Base-by-base conservation (phyloP, 176 grass and related monocot species). In the Carex scoparia region DNA sequence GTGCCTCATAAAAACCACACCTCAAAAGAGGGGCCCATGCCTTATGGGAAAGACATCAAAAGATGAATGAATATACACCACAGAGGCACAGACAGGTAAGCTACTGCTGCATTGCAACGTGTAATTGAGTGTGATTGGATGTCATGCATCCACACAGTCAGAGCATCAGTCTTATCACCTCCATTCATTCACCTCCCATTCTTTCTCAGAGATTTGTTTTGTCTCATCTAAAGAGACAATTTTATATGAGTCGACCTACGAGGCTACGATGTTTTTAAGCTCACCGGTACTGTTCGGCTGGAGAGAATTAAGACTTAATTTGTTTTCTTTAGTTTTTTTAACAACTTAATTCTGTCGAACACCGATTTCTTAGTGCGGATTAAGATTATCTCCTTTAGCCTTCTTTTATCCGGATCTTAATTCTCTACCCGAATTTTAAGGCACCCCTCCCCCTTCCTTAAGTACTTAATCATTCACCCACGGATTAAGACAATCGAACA, bases 1-100 rank as follows among this genome's bases (percentile, higher is more conserved):
- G 80, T 63, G 32, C 7, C 40, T 51, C 62, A 83, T 66, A 51
- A 83, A 66, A 68, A 83, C 57, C 61, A n/a, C 54, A 63, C 37
- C 61, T 68, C 23, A 68, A 68, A 83, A 83, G 7, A 68, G 5
- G 15, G 63, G 61, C 11, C 13, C 40, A 63, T 53, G 30, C 80
- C 7, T n/a, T 14, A 13, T 69, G 62, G 38, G 61, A 16, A 81
- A 64, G 7, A 15, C 8, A 49, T 49, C 38, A 40, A 81, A 38
- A 2, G 11, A 71, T 71, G 68, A 71, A 70, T 75, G 7, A 83
- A 66, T 83, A 55, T 23, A 16, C 4, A 42, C 59, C 59, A 82
- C 80, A 81, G 33, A 61, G 2, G 38, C 49, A 80, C 79, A 0
- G 23, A 61, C 57, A 19, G 15, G 59, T 61, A 18, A n/a, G 30